A percentile compares a stretch with the other conserved stretches of the same genome.
Conservation (phyloP, 2,329 filamentous ascomycete species). For the Ilyonectria robusta region DNA sequence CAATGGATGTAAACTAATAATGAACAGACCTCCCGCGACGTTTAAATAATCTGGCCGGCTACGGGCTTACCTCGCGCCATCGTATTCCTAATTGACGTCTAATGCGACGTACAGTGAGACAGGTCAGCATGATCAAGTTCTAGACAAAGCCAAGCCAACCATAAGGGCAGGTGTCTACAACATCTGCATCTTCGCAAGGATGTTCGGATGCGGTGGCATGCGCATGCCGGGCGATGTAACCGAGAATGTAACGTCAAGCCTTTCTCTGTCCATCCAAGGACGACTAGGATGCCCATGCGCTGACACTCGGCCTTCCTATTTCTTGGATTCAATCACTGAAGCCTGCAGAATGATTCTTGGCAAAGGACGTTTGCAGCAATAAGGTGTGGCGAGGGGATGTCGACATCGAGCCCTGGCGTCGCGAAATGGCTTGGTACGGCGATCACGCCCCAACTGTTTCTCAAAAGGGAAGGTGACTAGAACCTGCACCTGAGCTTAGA, state of each 20-base stretch:
- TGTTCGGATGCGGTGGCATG: not conserved
- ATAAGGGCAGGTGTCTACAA: not conserved
- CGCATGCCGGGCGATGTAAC: conserved; percentile 10
- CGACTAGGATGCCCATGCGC: not conserved
- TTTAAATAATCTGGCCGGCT: not conserved
- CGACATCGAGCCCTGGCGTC: conserved; percentile 29
- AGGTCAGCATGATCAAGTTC: not conserved
- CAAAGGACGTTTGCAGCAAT: conserved; percentile 1
- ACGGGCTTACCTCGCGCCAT: conserved; percentile 8
- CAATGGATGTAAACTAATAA: not conserved
- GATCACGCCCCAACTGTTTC: conserved; percentile 5
- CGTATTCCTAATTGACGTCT: conserved; percentile 16
- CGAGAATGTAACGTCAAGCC: conserved; percentile 15
- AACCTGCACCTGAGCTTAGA: not conserved
- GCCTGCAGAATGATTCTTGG: conserved; percentile 13
- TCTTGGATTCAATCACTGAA: not conserved
- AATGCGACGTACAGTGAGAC: not conserved
- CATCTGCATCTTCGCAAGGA: not conserved
- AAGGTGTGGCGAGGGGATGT: conserved; percentile 22
- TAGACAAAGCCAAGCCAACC: conserved; percentile 3
- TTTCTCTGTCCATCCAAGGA: not conserved
- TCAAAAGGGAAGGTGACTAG: conserved; percentile 44
- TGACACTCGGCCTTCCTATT: conserved; percentile 21
- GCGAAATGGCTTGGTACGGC: conserved; percentile 18
- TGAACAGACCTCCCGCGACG: not conserved